Evolutionary conservation across 1,284 basidiomycete genomes (phyloP), one percentile per base, ranked within the genome.

Genomic region (Veloboletus limbatus): DNA sequence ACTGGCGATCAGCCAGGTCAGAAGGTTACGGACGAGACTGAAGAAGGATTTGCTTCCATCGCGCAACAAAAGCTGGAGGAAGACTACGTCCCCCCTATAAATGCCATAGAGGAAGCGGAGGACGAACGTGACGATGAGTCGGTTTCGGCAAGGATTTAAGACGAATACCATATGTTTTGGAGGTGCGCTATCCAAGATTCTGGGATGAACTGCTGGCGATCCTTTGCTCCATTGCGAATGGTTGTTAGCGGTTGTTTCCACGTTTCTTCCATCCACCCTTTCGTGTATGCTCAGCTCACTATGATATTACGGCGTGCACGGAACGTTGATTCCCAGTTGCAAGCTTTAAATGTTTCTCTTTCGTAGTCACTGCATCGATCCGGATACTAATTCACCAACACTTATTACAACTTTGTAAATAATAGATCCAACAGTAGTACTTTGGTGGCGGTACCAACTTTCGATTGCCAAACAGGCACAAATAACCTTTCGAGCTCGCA

Each of bases 231-330:
- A 40, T 44, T 5, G 64, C 52, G 60, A 63, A 63, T 26, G 62
- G 38, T 63, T 62, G 64, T 57, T 52, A 62, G 58, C 54, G 50
- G 61, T 65, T 65, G 21, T 65, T 60, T 62, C 62, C 64, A 56
- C 22, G 56, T 49, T 49, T 52, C 56, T 70, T 71, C 27, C 67
- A 77, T 71, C 27, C 67, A 77, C 78, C 77, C 4, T 86, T 86
- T 21, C 6, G 16, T 48, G n/a, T 28, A 45, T 45, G 41, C 38
- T 40, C 36, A 40, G 35, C 45, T 60, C 41, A 62, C 39, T 9
- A 31, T n/a, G n/a, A n/a, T 16, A 33, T 27, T 14, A 30, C 33
- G 21, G 21, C 9, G 31, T 38, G 33, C 37, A 39, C 20, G 36
- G 27, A 33, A n/a, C n/a, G 26, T 27, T 32, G 30, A 43, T 20